These are phyloP conservation scores for Aspergillus aculeatus DNA, from an alignment of 2,329 filamentous ascomycete genomes.

Conservation along the genomic window DNA sequence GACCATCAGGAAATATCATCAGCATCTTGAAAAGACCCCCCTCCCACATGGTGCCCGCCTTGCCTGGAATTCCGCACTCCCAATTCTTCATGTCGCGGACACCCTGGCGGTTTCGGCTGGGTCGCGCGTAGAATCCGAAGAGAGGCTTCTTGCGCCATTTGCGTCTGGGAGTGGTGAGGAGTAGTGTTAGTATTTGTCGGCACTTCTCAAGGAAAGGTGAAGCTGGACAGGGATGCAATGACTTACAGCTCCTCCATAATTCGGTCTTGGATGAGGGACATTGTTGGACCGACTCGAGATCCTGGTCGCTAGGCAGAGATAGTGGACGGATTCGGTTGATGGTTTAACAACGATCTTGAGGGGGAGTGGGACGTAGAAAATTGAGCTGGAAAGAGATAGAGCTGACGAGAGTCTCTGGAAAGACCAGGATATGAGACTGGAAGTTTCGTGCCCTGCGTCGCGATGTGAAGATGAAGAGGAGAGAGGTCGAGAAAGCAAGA, in stretches of 20 bases:
- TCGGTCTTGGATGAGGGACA: background rate
- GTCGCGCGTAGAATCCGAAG: background rate
- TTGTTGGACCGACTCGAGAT: background rate
- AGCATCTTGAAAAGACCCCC: background rate
- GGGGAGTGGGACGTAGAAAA: no score
- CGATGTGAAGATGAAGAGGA: no score
- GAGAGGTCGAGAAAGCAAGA: no score
- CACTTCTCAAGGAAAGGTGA: background rate
- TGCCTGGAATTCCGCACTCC: background rate
- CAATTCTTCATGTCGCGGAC: background rate
- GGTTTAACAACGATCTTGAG: no score
- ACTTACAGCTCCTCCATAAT: background rate
- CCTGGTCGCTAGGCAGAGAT: no score
- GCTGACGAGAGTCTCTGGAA: no score
- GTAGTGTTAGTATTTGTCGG: background rate
- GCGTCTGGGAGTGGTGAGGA: background rate
- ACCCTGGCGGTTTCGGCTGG: background rate
- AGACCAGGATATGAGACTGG: no score
- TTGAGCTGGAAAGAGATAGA: no score
- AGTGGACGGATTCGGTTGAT: no score
- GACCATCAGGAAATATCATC: background rate
- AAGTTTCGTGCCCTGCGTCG: no score
- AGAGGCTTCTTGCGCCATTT: background rate
- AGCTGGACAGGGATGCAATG: background rate
- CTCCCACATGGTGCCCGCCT: background rate